Base-by-base conservation (phyloP, 2,329 filamentous ascomycete genomes). In the Phaeosphaeriaceae sp. region DNA sequence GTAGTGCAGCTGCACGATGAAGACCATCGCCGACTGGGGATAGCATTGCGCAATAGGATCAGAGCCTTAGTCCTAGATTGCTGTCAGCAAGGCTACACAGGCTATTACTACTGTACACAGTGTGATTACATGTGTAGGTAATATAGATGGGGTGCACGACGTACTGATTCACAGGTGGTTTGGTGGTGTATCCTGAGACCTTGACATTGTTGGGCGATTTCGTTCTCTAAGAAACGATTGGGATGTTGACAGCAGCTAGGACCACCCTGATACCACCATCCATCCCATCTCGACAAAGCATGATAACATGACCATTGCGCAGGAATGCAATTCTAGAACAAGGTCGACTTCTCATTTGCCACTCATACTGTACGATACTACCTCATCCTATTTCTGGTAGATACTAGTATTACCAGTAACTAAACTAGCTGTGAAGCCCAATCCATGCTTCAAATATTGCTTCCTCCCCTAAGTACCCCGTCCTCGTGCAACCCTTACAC, bases 401-500 rank as follows among this genome's bases (percentile, higher is more conserved):
- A 36, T 16, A 36, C 33, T 36, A 18, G 33, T n/a, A n/a, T n/a
- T n/a, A n/a, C n/a, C n/a, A n/a, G n/a, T n/a, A n/a, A n/a, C n/a
- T n/a, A n/a, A n/a, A n/a, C n/a, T n/a, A n/a, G n/a, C n/a, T n/a
- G n/a, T n/a, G n/a, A n/a, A n/a, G n/a, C n/a, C n/a, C n/a, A n/a
- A 26, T 11, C 23, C 23, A 11, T 2, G 23, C 23, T 6, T 26
- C 23, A 26, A 26, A 15, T 3, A n/a, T 15, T 51, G 29, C 59
- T 57, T 41, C 61, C 44, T 29, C 52, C 64, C 41, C 58, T 57
- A n/a, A n/a, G n/a, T n/a, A 5, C 59, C 59, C 34, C 54, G 58
- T 9, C 63, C 61, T 26, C 56, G 52, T 20, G 64, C 54, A 43
- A 63, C 56, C 7, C 54, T 54, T 8, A 69, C 54, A 46, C 66